Base-by-base conservation (phyloP, 208 protist genomes). In the Angomonas ambiguus region DNA sequence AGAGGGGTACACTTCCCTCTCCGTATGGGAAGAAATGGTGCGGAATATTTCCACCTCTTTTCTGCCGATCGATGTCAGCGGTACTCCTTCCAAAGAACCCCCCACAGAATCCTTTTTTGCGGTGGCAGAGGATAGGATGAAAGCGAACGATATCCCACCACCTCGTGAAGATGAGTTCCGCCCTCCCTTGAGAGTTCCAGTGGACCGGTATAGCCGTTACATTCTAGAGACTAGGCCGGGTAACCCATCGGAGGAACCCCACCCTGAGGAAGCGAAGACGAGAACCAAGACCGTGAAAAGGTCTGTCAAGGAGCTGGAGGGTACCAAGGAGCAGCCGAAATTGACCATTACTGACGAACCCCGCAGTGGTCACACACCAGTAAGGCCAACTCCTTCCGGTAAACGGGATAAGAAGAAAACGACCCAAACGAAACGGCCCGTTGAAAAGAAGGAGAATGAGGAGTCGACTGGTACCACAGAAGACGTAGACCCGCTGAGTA, bases 21-120 rank as follows among this genome's bases (percentile, higher is more conserved):
- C 87, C 10, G 71, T 83, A 13, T 95, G 90, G 90, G 85, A 91
- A 34, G 87, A 92, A 55, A 48, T 92, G 55, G 69, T 77, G 25
- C 69, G 80, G 28, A 53, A 79, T 0, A 82, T 95, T 2, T 76
- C 83, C 0, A 48, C 53, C 4, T 77, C 83, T 2, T 94, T 92
- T 68, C 62, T 91, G 33, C 76, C 83, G 13, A 58, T 73, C 22
- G 83, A 88, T 45, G 28, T 64, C 24, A 25, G 48, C 2, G 68
- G 68, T 20, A 31, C n/a, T 16, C n/a, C 3, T 5, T 41, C 35
- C 8, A 13, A 41, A 13, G 13, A 41, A 5, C 13, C 35, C 13
- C 35, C 35, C 35, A 18, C 35, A 41, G 35, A 41, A 13, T 18
- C 35, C 8, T 41, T 41, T 41, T 41, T 41, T 41, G 8, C 13